Evolutionary conservation across 441 rosid species (phyloP).

Genomic region (Gossypium gossypioides): DNA sequence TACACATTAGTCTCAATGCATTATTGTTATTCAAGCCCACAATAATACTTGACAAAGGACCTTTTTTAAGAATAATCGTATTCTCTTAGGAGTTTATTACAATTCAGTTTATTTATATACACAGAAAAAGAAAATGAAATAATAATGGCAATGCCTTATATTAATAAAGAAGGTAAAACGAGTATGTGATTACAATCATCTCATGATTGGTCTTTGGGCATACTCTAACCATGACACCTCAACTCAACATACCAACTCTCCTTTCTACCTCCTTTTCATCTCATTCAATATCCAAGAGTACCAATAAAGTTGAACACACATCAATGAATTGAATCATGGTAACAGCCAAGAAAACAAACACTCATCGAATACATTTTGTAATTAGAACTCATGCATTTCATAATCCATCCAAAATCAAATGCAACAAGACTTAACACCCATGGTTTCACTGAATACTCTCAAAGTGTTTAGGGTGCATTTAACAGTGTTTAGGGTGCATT

Average conservation of each 20-base stretch:
- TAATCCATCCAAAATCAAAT: neutral
- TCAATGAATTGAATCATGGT: neutral
- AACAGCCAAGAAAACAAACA: neutral
- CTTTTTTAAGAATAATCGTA: too few species aligned
- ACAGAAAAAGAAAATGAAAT: too few species aligned
- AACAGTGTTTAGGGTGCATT: neutral
- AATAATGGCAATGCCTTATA: too few species aligned
- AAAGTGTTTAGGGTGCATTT: neutral
- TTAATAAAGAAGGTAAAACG: too few species aligned
- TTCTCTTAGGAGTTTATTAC: too few species aligned
- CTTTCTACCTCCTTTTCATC: neutral
- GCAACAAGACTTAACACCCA: neutral
- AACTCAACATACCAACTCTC: neutral
- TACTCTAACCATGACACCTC: neutral
- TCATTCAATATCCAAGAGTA: neutral
- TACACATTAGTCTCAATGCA: too few species aligned
- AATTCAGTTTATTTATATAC: too few species aligned
- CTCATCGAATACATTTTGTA: neutral
- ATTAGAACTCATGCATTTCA: neutral
- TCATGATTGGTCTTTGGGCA: too few species aligned
- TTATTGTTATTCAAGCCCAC: too few species aligned
- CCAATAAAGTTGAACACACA: neutral
- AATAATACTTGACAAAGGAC: too few species aligned
- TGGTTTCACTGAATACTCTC: neutral
- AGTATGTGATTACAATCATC: too few species aligned